Percentiles rank a stretch among this genome's conserved stretches.
phyloP scores from a whole-genome alignment of 208 protist genomes.

The Cochliopodium minus region DNA sequence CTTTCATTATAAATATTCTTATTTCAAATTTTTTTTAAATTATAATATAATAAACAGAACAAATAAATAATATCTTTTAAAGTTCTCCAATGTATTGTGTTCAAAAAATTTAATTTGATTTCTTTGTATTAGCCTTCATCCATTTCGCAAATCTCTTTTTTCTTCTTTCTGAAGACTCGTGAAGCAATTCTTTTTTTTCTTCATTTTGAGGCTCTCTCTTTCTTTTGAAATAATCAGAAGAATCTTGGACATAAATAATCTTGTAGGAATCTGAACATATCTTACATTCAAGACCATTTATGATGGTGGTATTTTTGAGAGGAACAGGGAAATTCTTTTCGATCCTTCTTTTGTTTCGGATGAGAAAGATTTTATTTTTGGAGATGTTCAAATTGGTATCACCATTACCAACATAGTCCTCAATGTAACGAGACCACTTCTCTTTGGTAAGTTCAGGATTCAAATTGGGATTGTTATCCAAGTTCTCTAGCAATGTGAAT shows the following conservation, averaged over 20 bases:
- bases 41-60: too few species aligned
- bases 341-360: slow-evolving; percentile 8
- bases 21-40: too few species aligned
- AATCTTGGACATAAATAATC: slow-evolving; percentile 30
- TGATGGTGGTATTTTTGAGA: too few species aligned
- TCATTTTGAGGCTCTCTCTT: neutral
- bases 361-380: neutral
- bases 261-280: slow-evolving; percentile 25
- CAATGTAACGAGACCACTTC: too few species aligned
- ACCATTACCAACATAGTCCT: neutral
- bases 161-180: too few species aligned
- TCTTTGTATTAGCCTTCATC: too few species aligned
- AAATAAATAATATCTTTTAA: too few species aligned
- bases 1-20: too few species aligned
- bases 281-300: slow-evolving; percentile 25
- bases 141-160: too few species aligned
- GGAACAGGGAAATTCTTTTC: neutral
- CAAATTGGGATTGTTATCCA: slow-evolving; percentile 1
- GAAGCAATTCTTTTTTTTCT: too few species aligned
- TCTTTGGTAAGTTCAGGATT: neutral
- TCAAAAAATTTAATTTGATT: too few species aligned
- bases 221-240: slow-evolving; percentile 26
- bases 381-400: neutral
- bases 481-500: neutral
- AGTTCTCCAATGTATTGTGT: too few species aligned